These are phyloP conservation scores for Perkinsus marinus DNA, from an alignment of 169 alveolate species.

Conservation along the genomic window DNA sequence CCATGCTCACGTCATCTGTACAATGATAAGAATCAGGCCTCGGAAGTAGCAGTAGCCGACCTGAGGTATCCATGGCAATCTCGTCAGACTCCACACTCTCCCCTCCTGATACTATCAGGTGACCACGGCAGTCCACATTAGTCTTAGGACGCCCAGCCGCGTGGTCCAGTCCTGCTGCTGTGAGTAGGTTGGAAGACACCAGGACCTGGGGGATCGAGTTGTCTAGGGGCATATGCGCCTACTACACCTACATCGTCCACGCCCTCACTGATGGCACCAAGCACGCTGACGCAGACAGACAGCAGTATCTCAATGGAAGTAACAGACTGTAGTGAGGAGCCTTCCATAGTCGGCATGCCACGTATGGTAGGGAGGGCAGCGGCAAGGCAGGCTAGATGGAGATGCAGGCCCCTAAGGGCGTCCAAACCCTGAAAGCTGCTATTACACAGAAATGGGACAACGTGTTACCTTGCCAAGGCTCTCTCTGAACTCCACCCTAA, in stretches of 20 bases:
- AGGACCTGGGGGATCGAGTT: neutral
- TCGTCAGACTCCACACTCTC: neutral
- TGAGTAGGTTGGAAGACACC: neutral
- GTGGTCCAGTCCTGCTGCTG: neutral
- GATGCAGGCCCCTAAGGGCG: neutral
- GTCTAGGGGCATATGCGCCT: neutral
- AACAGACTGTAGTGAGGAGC: neutral
- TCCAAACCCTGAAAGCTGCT: neutral
- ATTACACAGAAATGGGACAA: neutral
- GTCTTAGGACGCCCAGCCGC: neutral
- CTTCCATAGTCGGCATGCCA: neutral
- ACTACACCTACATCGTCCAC: neutral
- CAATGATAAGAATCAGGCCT: too few relatives aligned
- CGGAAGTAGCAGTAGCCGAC: neutral
- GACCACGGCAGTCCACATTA: neutral
- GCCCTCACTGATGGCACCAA: neutral
- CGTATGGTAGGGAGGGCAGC: neutral
- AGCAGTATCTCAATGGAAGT: neutral
- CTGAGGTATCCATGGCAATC: neutral
- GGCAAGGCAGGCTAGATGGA: neutral
- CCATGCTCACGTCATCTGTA: neutral
- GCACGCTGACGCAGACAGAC: neutral
- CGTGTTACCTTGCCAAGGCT: neutral
- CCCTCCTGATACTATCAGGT: neutral
- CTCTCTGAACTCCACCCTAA: neutral